These are phyloP conservation scores for Leptomonas pyrrhocoris DNA, from an alignment of 208 protist species.

Conservation along the genomic window DNA sequence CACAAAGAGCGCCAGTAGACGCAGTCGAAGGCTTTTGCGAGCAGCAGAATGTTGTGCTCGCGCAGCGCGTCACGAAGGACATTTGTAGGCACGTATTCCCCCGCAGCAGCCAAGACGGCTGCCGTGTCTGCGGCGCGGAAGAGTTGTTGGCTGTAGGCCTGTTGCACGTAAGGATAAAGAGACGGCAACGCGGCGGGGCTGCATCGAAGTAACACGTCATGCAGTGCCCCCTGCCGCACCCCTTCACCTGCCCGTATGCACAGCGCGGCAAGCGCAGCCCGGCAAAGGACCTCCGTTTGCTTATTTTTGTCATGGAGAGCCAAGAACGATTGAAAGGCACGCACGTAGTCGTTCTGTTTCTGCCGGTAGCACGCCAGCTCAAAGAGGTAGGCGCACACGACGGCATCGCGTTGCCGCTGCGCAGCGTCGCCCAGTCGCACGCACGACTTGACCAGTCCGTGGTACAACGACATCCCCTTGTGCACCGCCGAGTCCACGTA, in stretches of 20 bases:
- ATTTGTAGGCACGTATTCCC: not conserved
- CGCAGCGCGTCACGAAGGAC: slow-evolving; percentile 23
- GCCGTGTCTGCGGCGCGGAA: slow-evolving; percentile 16
- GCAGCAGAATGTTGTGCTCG: slow-evolving; percentile 35
- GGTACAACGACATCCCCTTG: slow-evolving; percentile 29
- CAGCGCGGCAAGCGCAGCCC: slow-evolving; percentile 22
- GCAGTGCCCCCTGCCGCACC: slow-evolving; percentile 15
- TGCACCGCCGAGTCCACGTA: slow-evolving; percentile 27
- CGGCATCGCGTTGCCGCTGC: slow-evolving; percentile 8
- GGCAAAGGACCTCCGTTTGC: slow-evolving; percentile 9
- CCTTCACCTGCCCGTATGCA: slow-evolving; percentile 20
- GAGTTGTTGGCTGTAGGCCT: slow-evolving; percentile 6
- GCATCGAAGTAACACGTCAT: not conserved
- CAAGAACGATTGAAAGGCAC: slow-evolving; percentile 28
- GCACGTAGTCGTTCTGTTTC: slow-evolving; percentile 23
- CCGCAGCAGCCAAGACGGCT: not conserved
- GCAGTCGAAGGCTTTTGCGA: slow-evolving; percentile 22
- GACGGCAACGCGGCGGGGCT: not conserved
- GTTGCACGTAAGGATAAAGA: not conserved
- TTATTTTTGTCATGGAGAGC: slow-evolving; percentile 17
- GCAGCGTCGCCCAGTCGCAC: not conserved
- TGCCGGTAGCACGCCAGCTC: slow-evolving; percentile 27
- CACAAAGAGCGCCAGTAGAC: slow-evolving; percentile 34
- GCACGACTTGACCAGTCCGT: slow-evolving; percentile 1
- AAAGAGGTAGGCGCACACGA: slow-evolving; percentile 24